phyloP scores from a whole-genome alignment of 164 flowering plant species.

The Chloranthus sessilifolius region DNA sequence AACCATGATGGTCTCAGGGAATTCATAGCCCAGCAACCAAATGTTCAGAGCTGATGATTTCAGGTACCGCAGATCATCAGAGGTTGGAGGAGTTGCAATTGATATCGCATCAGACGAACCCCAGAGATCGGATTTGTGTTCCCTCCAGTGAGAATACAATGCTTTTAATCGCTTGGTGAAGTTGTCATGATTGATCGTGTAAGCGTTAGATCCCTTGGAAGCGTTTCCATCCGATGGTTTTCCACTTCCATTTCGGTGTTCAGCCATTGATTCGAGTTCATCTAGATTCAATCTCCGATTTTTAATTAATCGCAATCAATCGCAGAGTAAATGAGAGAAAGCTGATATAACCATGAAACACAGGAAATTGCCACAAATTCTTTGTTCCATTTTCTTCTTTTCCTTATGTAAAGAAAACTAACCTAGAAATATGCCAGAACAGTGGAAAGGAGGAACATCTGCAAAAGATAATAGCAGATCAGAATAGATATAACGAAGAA shows the following conservation, averaged over 20 bases:
- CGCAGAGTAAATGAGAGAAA: too few relatives aligned
- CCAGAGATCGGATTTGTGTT: constrained; percentile 45
- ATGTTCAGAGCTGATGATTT: constrained; percentile 72
- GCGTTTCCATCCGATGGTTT: constrained; percentile 16
- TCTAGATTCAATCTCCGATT: too few relatives aligned
- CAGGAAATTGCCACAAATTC: too few relatives aligned
- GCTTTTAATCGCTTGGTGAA: constrained; percentile 42
- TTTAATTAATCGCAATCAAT: too few relatives aligned
- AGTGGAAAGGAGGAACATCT: too few relatives aligned
- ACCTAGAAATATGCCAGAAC: too few relatives aligned
- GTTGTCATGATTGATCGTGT: constrained; percentile 37
- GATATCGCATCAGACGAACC: constrained; percentile 43
- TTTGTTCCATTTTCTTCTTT: too few relatives aligned
- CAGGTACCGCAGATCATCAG: constrained; percentile 66
- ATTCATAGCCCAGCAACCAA: constrained; percentile 81
- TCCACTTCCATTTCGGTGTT: constrained; percentile 24
- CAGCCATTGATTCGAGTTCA: constrained; percentile 43
- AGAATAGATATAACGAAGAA: too few relatives aligned
- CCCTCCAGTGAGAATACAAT: constrained; percentile 59
- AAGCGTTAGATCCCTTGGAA: constrained; percentile 14
- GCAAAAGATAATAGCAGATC: too few relatives aligned
- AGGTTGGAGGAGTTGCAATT: constrained; percentile 69
- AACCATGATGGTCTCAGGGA: constrained; percentile 83
- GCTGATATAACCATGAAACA: too few relatives aligned
- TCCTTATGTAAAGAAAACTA: too few relatives aligned